Evolutionary conservation across 805 yeast species (phyloP).

Genomic region (Wickerhamiella australiensis): DNA sequence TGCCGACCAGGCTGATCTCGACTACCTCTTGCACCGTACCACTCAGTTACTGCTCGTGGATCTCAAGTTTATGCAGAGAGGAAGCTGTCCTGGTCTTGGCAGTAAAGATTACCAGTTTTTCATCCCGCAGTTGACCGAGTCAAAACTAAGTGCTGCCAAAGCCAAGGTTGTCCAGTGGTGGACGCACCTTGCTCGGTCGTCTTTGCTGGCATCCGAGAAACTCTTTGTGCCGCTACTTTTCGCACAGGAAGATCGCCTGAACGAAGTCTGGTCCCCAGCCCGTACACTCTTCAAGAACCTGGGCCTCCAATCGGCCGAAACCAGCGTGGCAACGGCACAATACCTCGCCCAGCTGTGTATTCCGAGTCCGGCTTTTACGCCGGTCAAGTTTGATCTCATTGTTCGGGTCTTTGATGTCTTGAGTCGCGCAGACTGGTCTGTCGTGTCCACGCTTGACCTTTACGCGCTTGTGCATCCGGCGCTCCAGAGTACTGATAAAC

Average conservation of each 20-base stretch:
- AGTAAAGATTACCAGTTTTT: slow-evolving; percentile 46
- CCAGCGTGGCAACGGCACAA: background rate
- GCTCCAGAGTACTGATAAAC: slow-evolving; percentile 2
- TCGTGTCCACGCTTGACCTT: background rate
- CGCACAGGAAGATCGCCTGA: slow-evolving; percentile 50
- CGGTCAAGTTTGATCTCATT: background rate
- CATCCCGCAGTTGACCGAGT: slow-evolving; percentile 43
- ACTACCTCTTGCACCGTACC: slow-evolving; percentile 37
- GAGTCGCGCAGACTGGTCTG: background rate
- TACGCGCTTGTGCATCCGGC: slow-evolving; percentile 2
- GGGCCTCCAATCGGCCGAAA: background rate
- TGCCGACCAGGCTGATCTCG: slow-evolving; percentile 14
- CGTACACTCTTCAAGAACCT: slow-evolving; percentile 38
- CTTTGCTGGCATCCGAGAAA: slow-evolving; percentile 29
- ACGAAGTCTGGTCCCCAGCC: slow-evolving; percentile 45
- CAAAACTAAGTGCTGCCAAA: slow-evolving; percentile 36
- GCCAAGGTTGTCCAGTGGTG: slow-evolving; percentile 33
- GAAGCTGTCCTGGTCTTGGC: slow-evolving; percentile 51
- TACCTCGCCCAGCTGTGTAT: background rate
- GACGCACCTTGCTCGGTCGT: background rate
- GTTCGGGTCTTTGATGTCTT: background rate
- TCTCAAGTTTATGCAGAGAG: slow-evolving; percentile 27
- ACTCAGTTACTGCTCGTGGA: slow-evolving; percentile 46
- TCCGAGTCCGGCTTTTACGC: background rate
- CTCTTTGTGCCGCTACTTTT: slow-evolving; percentile 39